Base-by-base conservation (phyloP, 2,329 filamentous ascomycete species). In the Phaeosphaeria sp. region DNA sequence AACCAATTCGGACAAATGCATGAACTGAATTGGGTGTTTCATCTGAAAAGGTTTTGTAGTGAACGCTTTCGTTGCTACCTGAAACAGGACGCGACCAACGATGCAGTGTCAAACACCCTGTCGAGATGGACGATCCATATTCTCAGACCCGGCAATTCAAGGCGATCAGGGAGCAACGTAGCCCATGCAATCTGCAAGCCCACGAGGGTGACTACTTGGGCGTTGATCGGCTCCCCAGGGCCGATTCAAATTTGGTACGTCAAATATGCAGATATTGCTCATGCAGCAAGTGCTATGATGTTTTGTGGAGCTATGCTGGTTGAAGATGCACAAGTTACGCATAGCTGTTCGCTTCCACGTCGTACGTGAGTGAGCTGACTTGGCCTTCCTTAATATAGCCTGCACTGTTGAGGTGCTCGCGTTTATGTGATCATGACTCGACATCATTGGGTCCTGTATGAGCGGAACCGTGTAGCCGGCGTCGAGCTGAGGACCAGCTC, bases 211-310 rank as follows among this genome's bases (percentile, higher is more conserved):
- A 48, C 20, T 46, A 46, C 44, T 43, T 55, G 48, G 60, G 52
- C 53, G 5, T 57, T 21, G 50, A 49, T 54, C 65, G 67, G 66
- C 63, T 68, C 58, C 60, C 52, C 63, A 59, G 59, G 60, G 50
- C 64, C 63, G 62, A 65, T 43, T 58, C 25, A 47, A 63, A 46
- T 25, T 60, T 51, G 47, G 47, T 30, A 62, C 54, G 56, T 47
- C 55, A 61, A 50, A 61, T 61, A 50, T 60, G 47, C 36, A 63
- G 55, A 65, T 67, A 69, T 71, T 70, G 54, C 60, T 60, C 36
- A 22, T 60, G 67, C 68, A 67, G 62, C 30, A 36, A 13, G 9
- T 36, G 30, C 30, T 11, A 36, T 36, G 30, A 36, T 36, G 30
- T 36, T 36, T 36, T 36, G 30, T 36, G 30, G 30, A 36, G 30